phyloP scores from a whole-genome alignment of 169 alveolate species.

The Babesia microti region DNA sequence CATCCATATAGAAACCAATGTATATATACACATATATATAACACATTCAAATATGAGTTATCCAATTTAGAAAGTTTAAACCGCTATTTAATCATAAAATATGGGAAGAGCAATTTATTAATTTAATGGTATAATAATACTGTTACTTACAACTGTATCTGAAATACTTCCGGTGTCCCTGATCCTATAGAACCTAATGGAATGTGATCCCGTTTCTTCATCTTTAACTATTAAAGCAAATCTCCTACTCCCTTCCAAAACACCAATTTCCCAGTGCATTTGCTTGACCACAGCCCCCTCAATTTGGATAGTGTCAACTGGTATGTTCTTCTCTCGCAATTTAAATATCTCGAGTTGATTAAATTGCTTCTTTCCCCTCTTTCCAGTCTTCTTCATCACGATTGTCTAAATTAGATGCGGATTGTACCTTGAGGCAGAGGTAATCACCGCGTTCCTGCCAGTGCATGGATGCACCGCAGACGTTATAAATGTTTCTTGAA shows the following conservation, averaged over 20 bases:
- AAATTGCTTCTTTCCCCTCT: conserved; percentile 68
- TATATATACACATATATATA: not conserved
- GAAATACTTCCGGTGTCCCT: conserved; percentile 63
- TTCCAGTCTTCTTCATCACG: conserved; percentile 71
- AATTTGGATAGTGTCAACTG: conserved; percentile 78
- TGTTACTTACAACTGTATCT: conserved; percentile 36
- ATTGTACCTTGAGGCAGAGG: conserved; percentile 60
- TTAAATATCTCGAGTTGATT: conserved; percentile 77
- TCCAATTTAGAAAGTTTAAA: no score
- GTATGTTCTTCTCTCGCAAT: conserved; percentile 72
- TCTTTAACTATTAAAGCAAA: conserved; percentile 75
- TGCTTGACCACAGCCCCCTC: conserved; percentile 75
- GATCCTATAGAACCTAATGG: conserved; percentile 74
- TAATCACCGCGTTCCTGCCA: conserved; percentile 82
- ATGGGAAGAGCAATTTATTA: not conserved
- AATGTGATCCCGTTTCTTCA: conserved; percentile 68
- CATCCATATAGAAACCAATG: conserved; percentile 8
- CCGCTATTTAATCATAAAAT: not conserved
- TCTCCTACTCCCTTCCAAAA: conserved; percentile 41
- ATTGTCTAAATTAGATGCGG: conserved; percentile 41
- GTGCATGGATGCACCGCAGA: conserved; percentile 68
- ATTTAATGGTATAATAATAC: not conserved
- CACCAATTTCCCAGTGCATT: conserved; percentile 75
- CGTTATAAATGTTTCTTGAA: conserved; percentile 76
- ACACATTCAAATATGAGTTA: no score